phyloP scores from a whole-genome alignment of 2,329 filamentous ascomycete species.

The Cladosporium sp. region DNA sequence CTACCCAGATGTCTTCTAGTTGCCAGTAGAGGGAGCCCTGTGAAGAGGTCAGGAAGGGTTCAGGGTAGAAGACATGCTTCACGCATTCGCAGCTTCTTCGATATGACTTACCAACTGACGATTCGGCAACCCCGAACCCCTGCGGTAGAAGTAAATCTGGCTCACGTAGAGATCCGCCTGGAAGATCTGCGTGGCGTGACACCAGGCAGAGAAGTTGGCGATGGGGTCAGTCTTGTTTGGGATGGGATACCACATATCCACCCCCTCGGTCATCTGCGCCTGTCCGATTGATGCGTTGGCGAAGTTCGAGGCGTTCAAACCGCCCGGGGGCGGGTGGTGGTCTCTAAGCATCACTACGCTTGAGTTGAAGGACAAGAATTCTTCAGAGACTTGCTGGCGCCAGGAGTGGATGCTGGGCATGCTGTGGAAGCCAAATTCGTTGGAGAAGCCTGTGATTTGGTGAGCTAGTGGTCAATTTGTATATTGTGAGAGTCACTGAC shows the following conservation, averaged over 20 bases:
- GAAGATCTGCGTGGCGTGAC: conserved; percentile 59
- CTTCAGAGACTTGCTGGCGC: conserved; percentile 49
- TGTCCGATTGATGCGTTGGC: conserved; percentile 42
- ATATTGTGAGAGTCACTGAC: background rate
- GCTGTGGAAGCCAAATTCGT: conserved; percentile 61
- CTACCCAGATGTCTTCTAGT: conserved; percentile 57
- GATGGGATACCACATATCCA: conserved; percentile 53
- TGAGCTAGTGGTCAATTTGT: background rate
- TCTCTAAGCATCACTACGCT: conserved; percentile 53
- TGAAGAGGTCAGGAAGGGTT: too few species aligned
- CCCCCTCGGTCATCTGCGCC: conserved; percentile 57
- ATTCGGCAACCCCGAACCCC: conserved; percentile 54
- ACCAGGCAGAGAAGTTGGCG: conserved; percentile 60
- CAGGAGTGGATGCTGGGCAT: conserved; percentile 60
- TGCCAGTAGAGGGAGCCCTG: conserved; percentile 60
- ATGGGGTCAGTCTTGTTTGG: conserved; percentile 50
- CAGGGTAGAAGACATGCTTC: too few species aligned
- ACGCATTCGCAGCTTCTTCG: too few species aligned
- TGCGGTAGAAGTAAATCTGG: conserved; percentile 59
- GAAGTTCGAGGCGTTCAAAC: conserved; percentile 45
- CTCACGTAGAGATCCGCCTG: conserved; percentile 60
- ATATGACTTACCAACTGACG: conserved; percentile 45
- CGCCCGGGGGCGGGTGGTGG: conserved; percentile 54
- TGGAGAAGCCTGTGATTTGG: conserved; percentile 46
- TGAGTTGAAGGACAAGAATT: conserved; percentile 56